These are phyloP conservation scores for Tuber umbilicatum DNA, from an alignment of 495 filamentous ascomycete genomes.

Conservation along the genomic window DNA sequence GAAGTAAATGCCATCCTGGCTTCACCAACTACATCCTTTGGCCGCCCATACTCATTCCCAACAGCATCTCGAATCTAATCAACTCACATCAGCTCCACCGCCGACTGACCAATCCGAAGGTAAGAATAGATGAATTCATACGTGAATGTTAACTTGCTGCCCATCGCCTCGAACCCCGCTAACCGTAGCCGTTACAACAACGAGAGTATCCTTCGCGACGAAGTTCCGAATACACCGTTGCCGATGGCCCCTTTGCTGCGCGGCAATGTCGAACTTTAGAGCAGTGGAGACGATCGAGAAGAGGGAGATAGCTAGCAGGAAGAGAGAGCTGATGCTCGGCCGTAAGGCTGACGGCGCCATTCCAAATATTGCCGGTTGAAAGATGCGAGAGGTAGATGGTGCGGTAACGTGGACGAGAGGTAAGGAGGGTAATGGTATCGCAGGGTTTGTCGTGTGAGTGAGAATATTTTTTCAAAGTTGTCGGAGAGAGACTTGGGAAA, in stretches of 20 bases:
- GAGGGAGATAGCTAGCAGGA: conserved; percentile 41
- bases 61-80: conserved; percentile 83
- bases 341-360: conserved; percentile 23
- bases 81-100: conserved; percentile 17
- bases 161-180: conserved; percentile 83
- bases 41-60: conserved; percentile 87
- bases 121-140: conserved; percentile 48
- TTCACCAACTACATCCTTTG: conserved; percentile 88
- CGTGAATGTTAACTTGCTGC: conserved; percentile 89
- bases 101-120: conserved; percentile 8
- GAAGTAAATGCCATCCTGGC: conserved; percentile 89
- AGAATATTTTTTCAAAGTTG: neutral
- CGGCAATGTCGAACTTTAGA: conserved; percentile 87
- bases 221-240: conserved; percentile 95
- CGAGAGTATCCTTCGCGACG: conserved; percentile 82
- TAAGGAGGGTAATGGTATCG: neutral
- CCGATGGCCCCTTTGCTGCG: conserved; percentile 56
- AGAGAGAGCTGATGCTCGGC: conserved; percentile 24
- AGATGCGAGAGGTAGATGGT: neutral
- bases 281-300: conserved; percentile 61
- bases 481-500: neutral
- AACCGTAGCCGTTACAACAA: conserved; percentile 94
- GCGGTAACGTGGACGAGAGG: neutral
- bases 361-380: neutral
- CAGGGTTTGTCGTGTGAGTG: neutral